These are phyloP conservation scores for Lentinula novae-zelandiae DNA, from an alignment of 1,284 basidiomycete species.

Conservation along the genomic window DNA sequence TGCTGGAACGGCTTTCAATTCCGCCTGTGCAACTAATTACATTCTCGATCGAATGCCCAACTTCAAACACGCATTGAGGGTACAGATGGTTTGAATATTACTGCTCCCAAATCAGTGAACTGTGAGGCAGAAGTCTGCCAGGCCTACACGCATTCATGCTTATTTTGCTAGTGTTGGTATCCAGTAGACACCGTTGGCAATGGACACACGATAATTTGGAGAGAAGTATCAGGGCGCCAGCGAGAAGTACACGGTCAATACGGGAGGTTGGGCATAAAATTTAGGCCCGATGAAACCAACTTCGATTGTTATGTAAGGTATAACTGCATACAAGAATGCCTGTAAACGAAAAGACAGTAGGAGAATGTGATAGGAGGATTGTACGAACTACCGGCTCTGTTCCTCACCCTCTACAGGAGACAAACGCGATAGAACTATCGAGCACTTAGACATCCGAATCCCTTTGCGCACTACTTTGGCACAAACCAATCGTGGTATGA, in stretches of 20 bases:
- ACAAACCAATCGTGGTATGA: constrained; percentile 37
- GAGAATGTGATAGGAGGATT: constrained; percentile 14
- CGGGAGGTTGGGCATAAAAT: no score
- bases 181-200: no score
- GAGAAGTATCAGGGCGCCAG: no score
- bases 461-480: constrained; percentile 51
- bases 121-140: not conserved
- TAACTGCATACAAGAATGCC: not conserved
- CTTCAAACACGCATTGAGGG: constrained; percentile 1
- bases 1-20: not conserved
- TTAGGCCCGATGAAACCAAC: no score
- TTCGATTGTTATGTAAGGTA: no score
- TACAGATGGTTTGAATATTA: not conserved
- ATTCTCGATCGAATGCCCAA: constrained; percentile 1
- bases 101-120: not conserved
- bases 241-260: no score
- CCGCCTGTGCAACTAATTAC: not conserved
- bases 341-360: not conserved
- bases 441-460: constrained; percentile 49
- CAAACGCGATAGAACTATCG: constrained; percentile 31
- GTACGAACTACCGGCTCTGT: constrained; percentile 46
- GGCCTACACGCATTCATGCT: no score
- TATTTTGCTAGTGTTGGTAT: not conserved
- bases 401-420: constrained; percentile 21
- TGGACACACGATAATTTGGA: no score